phyloP scores from a whole-genome alignment of 2,329 filamentous ascomycete species.

The Monosporascus sp. region DNA sequence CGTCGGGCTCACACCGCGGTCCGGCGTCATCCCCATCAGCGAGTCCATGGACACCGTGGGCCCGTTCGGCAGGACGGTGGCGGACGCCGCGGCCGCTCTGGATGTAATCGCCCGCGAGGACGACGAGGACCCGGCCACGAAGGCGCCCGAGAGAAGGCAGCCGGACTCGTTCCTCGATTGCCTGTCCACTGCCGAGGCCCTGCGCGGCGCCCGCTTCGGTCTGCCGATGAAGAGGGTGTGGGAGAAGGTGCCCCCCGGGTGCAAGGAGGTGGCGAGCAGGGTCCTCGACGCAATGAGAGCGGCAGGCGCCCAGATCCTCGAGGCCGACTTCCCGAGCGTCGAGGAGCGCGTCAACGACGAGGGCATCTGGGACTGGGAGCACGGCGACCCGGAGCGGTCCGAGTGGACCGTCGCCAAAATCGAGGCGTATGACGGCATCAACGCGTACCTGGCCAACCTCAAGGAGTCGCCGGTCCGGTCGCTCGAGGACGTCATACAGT shows the following conservation, averaged over 20 bases:
- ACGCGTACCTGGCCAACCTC: constrained; percentile 57
- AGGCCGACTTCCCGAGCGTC: constrained; percentile 61
- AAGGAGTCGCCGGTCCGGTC: constrained; percentile 55
- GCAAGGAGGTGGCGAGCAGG: constrained; percentile 51
- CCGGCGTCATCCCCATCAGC: constrained; percentile 62
- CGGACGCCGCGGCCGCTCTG: constrained; percentile 59
- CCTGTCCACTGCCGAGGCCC: constrained; percentile 46
- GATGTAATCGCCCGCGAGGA: constrained; percentile 60
- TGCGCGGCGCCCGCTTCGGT: constrained; percentile 62
- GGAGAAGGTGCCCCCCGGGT: constrained; percentile 28
- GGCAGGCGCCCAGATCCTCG: constrained; percentile 64
- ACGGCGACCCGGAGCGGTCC: constrained; percentile 65
- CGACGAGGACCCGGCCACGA: constrained; percentile 59
- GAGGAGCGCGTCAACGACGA: constrained; percentile 57
- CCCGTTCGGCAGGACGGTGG: constrained; percentile 58
- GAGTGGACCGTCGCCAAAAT: constrained; percentile 71
- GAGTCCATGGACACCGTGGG: constrained; percentile 63
- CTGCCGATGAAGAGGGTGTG: constrained; percentile 70
- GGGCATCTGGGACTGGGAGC: constrained; percentile 70
- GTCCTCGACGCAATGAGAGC: constrained; percentile 49
- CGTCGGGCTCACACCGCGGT: constrained; percentile 57
- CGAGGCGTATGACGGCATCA: constrained; percentile 61
- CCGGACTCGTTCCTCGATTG: constrained; percentile 52
- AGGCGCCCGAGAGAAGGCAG: constrained; percentile 35
- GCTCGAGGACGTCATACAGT: constrained; percentile 62